These are phyloP conservation scores for Puccinellia tenuiflora DNA, from an alignment of 176 grass and related monocot genomes.

Conservation along the genomic window DNA sequence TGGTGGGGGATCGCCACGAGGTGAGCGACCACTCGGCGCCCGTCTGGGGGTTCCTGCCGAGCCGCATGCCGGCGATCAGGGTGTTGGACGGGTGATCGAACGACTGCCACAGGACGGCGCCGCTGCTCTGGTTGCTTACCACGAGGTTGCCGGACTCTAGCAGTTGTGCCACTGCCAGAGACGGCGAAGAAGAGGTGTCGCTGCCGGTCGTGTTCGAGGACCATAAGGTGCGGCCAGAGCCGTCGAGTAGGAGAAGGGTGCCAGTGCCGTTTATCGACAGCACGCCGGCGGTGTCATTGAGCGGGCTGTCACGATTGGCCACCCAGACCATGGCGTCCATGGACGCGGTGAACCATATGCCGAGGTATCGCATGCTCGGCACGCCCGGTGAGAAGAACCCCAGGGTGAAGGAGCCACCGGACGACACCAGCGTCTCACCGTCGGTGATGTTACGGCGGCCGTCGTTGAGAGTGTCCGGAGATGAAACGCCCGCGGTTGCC, in stretches of 20 bases:
- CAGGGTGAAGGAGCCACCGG: slow-evolving; percentile 26
- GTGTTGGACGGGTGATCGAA: slow-evolving; percentile 57
- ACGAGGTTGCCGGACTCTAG: slow-evolving; percentile 38
- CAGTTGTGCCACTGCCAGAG: not conserved
- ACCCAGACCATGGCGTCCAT: slow-evolving; percentile 24
- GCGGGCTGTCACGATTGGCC: slow-evolving; percentile 41
- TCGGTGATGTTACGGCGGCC: slow-evolving; percentile 22
- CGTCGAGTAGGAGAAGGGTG: not conserved
- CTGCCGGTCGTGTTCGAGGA: slow-evolving; percentile 16
- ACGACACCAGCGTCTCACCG: slow-evolving; percentile 23
- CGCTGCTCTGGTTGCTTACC: not conserved
- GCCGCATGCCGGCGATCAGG: slow-evolving; percentile 37
- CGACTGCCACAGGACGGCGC: slow-evolving; percentile 34
- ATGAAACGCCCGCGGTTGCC: not conserved
- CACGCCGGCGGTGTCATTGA: slow-evolving; percentile 10
- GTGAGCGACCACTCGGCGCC: slow-evolving; percentile 30
- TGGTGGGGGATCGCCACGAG: slow-evolving; percentile 3
- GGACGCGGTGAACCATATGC: slow-evolving; percentile 36
- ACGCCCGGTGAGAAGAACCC: slow-evolving; percentile 43
- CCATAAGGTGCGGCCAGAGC: not conserved
- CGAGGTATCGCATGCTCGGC: slow-evolving; percentile 16
- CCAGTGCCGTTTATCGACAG: not conserved
- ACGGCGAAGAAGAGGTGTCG: not conserved
- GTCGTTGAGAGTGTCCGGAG: not conserved
- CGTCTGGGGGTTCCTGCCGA: slow-evolving; percentile 33